These are phyloP conservation scores for Hypoxylon sp. DNA, from an alignment of 2,329 filamentous ascomycete species.

Conservation along the genomic window DNA sequence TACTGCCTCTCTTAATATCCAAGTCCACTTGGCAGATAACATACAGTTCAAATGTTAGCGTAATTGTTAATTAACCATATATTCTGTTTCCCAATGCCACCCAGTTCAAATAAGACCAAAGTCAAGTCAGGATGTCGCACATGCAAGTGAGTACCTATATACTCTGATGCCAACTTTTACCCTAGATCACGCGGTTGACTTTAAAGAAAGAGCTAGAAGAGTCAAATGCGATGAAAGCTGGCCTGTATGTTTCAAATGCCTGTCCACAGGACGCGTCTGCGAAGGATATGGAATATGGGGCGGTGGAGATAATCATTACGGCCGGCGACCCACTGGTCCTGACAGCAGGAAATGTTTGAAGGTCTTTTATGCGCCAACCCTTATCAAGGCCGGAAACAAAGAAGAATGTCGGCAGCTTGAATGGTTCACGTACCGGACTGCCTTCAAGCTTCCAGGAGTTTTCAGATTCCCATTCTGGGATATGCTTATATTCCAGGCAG, in stretches of 20 bases:
- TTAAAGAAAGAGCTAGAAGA: conserved; percentile 44
- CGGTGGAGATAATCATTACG: conserved; percentile 43
- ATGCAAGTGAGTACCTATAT: conserved; percentile 51
- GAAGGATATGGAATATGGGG: conserved; percentile 55
- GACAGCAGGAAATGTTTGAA: conserved; percentile 17
- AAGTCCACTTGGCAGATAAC: not conserved
- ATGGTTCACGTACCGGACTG: conserved; percentile 61
- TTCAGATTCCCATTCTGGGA: conserved; percentile 59
- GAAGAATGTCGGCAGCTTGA: conserved; percentile 58
- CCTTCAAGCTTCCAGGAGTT: conserved; percentile 56
- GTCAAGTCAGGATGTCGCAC: conserved; percentile 53
- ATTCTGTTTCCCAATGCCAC: conserved; percentile 8
- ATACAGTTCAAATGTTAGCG: not conserved
- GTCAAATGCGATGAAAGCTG: conserved; percentile 54
- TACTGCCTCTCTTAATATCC: not conserved
- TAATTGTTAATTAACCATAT: not conserved
- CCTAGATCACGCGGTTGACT: conserved; percentile 10
- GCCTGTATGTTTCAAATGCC: conserved; percentile 50
- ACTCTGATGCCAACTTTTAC: not conserved
- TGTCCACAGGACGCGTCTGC: conserved; percentile 52
- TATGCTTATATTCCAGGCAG: conserved; percentile 57
- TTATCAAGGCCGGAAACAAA: conserved; percentile 33
- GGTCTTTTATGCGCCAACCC: conserved; percentile 20
- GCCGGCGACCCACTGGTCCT: conserved; percentile 52
- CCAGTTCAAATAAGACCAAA: conserved; percentile 27